Evolutionary conservation across 148 eudicot genomes (phyloP), one percentile per base, ranked within the genome.

Genomic region (Euryodendron excelsum): DNA sequence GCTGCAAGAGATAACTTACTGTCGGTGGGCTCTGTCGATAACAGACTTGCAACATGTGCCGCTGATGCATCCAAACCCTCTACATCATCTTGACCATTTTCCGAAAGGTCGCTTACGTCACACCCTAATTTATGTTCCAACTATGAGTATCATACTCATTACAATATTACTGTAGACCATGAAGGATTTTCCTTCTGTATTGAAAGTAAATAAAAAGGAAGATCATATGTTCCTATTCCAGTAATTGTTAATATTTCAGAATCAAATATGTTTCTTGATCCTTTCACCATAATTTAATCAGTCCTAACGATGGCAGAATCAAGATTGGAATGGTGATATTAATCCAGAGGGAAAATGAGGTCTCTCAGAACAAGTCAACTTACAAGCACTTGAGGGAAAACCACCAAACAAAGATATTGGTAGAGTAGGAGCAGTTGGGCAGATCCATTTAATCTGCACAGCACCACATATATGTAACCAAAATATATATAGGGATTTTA

Each of bases 31-130:
- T 93, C 99, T n/a, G 91, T 93, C 69, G 99, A 91, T 85, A 95
- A 83, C 81, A 95, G 80, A 88, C 94, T 93, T 56, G 89, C 97
- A 76, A 95, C 97, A 89, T 95, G 97, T 18, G 96, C 87, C 50
- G 91, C 97, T 62, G 99, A 48, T 75, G 99, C 96, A 82, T 95
- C 99, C 91, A 95, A 77, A 56, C 94, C 96, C 82, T 91, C 93
- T 52, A 88, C 33, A 88, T 95, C 99, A 85, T 86, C 94, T 30
- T 80, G 79, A 75, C 87, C 87, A 82, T 90, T 92, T 84, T 93
- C 97, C 21, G 93, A 89, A 69, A 95, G 92, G 44, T 95, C 97
- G 60, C 55, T 88, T 53, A 95, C 94, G 79, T 95, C 99, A 85
- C 91, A 95, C 99, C 99, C 99, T 95, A 78, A 20, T 53, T 63